Base-by-base conservation (phyloP, 306 rosid species). In the Lupinus albus region DNA sequence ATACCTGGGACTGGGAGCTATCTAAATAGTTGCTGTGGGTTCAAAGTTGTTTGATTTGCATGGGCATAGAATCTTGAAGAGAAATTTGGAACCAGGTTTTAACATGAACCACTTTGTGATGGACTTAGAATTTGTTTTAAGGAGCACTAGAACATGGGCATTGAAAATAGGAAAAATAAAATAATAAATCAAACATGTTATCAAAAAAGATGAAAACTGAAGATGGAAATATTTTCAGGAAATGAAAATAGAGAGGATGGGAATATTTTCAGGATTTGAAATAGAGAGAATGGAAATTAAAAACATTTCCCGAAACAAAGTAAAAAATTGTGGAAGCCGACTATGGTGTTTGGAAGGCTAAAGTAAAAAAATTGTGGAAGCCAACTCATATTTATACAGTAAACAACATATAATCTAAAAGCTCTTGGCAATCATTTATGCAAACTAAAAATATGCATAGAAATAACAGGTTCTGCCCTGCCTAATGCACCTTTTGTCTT, bases 41-140 rank as follows among this genome's bases (percentile, higher is more conserved):
- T 89, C 96, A 0, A 84, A 71, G 61, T 84, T 80, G 25, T 79
- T 87, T 79, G 92, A 89, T 25, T 63, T 78, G 64, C n/a, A 87
- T 25, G 92, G 91, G 3, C 56, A 21, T 25, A 76, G 87, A 72
- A 92, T 92, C 9, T 17, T 92, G 78, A 76, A 75, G 72, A 81
- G 95, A 86, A 90, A 92, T 78, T 87, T 92, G n/a, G 89, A 76
- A 41, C 79, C 96, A 0, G 98, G 95, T 1, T 89, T 87, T 35
- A 87, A 61, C 9, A 91, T 92, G 75, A 80, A 85, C 39, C 96
- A 89, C 41, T 89, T 89, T 46, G 96, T 89, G 21, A 92, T 89
- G 81, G 95, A 86, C 67, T 82, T 92, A 93, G 95, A 60, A 87
- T 92, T 64, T 92, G 96, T 45, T 78, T 89, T 82, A 89, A 85